Base-by-base conservation (phyloP, 2,329 filamentous ascomycete species). In the Colletotrichum sp. region DNA sequence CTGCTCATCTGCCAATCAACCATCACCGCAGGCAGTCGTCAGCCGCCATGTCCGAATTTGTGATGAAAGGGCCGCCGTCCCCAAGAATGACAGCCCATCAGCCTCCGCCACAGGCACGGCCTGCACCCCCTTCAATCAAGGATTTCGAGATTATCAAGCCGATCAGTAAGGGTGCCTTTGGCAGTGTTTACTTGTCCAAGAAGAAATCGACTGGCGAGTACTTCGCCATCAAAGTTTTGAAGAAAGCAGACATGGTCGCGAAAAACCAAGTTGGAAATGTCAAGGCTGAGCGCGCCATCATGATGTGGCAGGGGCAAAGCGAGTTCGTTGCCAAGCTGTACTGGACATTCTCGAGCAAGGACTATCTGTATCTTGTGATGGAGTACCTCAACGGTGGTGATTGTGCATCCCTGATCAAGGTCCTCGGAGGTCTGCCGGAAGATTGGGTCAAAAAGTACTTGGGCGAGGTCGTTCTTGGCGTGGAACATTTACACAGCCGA, bases 291-390 rank as follows among this genome's bases (percentile, higher is more conserved):
- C 92, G 97, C 79, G 98, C 98, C 26, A 99, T 99, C 83, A 99
- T 99, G 97, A 99, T 99, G 97, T 99, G 97, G 95, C 97, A 99
- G 86, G 97, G 97, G 26, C 96, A 99, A 85, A 99, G 98, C 84
- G 97, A 99, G 76, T 99, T 99, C 83, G 97, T 99, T 74, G 97
- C 97, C 30, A 99, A 99, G 87, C 90, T 99, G 15, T 99, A 99
- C 87, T 99, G 98, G 98, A 99, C 97, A 0, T 99, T 99, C 82
- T 98, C 97, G 6, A 99, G 96, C 89, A 99, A 99, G 83, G 97
- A 99, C 82, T 99, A 98, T 82, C 92, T 99, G 28, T 99, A 99
- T 83, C 90, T 99, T 75, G 97, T 99, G 28, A 99, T 99, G 97
- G 97, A 99, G 83, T 99, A 99, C 85, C 90, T 99, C 74, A 99